Evolutionary conservation across 352 stramenopile genomes (phyloP).

Genomic region (Globisporangium ultimum): DNA sequence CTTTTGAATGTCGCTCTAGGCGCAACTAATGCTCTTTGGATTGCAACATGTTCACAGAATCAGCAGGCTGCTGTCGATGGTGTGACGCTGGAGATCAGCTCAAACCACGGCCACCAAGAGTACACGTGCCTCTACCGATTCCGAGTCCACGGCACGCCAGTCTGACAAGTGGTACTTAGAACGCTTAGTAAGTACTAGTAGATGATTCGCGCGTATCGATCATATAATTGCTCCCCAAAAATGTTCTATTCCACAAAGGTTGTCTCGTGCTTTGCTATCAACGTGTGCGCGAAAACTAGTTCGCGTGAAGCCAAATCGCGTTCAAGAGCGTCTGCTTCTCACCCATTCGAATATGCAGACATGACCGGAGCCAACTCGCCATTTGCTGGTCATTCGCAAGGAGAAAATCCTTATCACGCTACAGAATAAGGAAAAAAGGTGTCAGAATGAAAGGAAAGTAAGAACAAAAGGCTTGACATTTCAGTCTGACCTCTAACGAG

Average conservation of each 20-base stretch:
- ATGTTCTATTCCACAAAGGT: background rate
- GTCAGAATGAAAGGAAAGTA: background rate
- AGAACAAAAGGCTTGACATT: background rate
- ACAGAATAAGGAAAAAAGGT: background rate
- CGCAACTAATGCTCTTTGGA: background rate
- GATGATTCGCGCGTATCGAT: too few relatives aligned
- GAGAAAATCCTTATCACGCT: slow-evolving; percentile 58
- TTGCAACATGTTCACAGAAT: slow-evolving; percentile 20
- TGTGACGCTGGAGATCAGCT: slow-evolving; percentile 70
- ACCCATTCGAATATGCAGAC: slow-evolving; percentile 61
- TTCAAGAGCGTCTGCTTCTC: slow-evolving; percentile 50
- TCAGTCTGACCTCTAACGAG: slow-evolving; percentile 20
- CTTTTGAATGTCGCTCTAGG: background rate
- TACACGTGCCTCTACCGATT: slow-evolving; percentile 91
- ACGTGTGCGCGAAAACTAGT: background rate
- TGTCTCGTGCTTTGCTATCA: background rate
- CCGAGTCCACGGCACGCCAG: slow-evolving; percentile 57
- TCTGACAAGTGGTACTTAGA: slow-evolving; percentile 3
- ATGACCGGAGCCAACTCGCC: slow-evolving; percentile 59
- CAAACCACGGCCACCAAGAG: slow-evolving; percentile 83
- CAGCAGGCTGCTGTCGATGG: slow-evolving; percentile 55
- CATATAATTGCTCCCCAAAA: too few relatives aligned
- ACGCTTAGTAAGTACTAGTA: too few relatives aligned
- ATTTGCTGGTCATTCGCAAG: slow-evolving; percentile 37
- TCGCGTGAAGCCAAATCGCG: slow-evolving; percentile 6